Conservation (phyloP, 352 stramenopile species). For the Phytophthora citricola region DNA sequence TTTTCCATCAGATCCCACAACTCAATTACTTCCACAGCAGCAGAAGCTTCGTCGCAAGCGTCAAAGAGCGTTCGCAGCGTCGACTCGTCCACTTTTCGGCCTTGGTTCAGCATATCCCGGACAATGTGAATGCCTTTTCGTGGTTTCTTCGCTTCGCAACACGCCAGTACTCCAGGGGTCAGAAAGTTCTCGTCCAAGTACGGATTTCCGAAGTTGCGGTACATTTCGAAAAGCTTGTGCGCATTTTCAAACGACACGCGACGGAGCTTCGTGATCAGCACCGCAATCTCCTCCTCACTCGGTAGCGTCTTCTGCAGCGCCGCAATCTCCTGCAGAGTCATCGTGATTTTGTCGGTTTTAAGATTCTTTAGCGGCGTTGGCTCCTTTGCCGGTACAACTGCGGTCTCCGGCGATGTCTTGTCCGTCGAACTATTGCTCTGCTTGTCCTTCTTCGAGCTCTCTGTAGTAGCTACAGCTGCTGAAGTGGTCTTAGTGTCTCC, state of each 20-base stretch:
- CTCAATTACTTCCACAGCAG: constrained; percentile 66
- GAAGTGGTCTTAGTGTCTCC: constrained; percentile 19
- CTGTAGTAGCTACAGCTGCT: neutral
- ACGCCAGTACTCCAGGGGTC: constrained; percentile 78
- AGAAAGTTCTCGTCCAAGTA: constrained; percentile 86
- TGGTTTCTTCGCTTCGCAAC: constrained; percentile 79
- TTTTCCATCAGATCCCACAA: constrained; percentile 77
- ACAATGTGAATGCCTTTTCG: constrained; percentile 80
- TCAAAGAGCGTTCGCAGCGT: constrained; percentile 78
- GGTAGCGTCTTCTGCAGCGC: constrained; percentile 78
- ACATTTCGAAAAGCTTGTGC: constrained; percentile 84
- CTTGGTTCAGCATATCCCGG: constrained; percentile 84
- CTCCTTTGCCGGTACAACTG: constrained; percentile 29
- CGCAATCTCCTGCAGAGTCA: constrained; percentile 77
- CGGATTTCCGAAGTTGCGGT: constrained; percentile 87
- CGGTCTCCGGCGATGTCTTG: constrained; percentile 13
- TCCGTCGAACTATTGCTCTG: constrained; percentile 3
- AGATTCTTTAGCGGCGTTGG: constrained; percentile 43
- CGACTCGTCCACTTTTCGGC: constrained; percentile 79
- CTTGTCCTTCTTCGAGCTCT: constrained; percentile 20
- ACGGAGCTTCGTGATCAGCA: constrained; percentile 65
- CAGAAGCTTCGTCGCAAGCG: constrained; percentile 74
- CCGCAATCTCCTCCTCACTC: constrained; percentile 67
- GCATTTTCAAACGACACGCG: constrained; percentile 78
- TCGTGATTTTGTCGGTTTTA: constrained; percentile 70